Conservation (phyloP, 148 eudicot genomes). For the Fallopia convolvulus region DNA sequence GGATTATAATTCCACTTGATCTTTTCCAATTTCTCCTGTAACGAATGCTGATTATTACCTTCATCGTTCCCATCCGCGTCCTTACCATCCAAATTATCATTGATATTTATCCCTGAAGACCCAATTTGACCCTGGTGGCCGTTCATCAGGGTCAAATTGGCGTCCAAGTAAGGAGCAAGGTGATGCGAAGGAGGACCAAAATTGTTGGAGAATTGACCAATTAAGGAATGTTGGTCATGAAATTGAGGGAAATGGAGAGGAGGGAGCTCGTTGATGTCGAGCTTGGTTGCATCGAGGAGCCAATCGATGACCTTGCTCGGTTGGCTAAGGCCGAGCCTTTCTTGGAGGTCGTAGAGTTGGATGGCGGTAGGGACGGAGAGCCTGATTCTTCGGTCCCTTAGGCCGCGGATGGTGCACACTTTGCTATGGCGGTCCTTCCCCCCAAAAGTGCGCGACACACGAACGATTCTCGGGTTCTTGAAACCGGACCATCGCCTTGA, state of each 20-base stretch:
- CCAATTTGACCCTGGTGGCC: conserved; percentile 14
- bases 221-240: conserved; percentile 17
- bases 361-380: conserved; percentile 74
- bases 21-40: neutral
- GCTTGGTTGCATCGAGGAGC: conserved; percentile 58
- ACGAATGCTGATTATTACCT: conserved; percentile 14
- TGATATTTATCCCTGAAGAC: conserved; percentile 21
- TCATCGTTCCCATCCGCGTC: conserved; percentile 11
- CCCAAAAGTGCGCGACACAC: conserved; percentile 61
- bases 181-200: conserved; percentile 17
- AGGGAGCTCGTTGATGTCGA: conserved; percentile 70
- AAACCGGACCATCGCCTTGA: conserved; percentile 57
- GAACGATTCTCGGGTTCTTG: conserved; percentile 72
- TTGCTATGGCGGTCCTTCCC: conserved; percentile 85
- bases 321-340: conserved; percentile 58
- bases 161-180: conserved; percentile 29
- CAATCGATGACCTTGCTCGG: conserved; percentile 86
- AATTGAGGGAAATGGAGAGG: conserved; percentile 44
- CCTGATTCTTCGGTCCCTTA: conserved; percentile 65
- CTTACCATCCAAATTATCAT: conserved; percentile 16
- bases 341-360: conserved; percentile 79
- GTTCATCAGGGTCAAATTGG: conserved; percentile 20
- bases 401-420: conserved; percentile 63
- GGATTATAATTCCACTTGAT: neutral
- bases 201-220: neutral